Evolutionary conservation across 768 basidiomycete species (phyloP), one percentile per base, ranked within the genome.

Genomic region (Tubosaeta brunneosetosa): DNA sequence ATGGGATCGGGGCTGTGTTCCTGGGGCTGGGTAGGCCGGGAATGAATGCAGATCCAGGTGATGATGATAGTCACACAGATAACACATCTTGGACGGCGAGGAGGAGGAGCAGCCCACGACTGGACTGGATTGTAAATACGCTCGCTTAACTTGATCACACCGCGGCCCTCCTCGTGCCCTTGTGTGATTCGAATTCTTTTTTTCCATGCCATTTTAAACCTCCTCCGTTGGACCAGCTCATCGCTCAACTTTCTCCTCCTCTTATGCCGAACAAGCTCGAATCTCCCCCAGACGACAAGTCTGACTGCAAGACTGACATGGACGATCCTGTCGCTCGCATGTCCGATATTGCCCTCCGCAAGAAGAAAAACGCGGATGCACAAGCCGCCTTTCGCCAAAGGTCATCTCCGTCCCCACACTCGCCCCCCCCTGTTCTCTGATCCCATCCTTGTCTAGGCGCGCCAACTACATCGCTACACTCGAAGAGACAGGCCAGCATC

Each of bases 291-390:
- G 75, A 66, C 66, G 71, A 59, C 56, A 69, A 66, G 55, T 61
- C 69, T 51, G 67, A 71, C 37, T 64, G 61, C 67, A 71, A 75
- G 59, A 55, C 67, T 49, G 71, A 73, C 63, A 3, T 68, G 43
- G 68, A 70, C 67, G 64, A 67, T 61, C 55, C 68, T 32, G 33
- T 54, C 26, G 61, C 74, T 42, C 77, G 78, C 56, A 66, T 84
- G 66, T 77, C 84, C 58, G 85, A 88, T 68, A 78, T 85, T 12
- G 83, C 84, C 32, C 75, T 87, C 61, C 75, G 88, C 58, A 90
- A 89, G 74, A 89, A 88, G 77, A 92, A 92, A 74, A 92, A 92
- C 62, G 90, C 90, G 33, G 87, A 91, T 65, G 90, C 90, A 3
- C 90, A 92, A 71, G 89, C 90, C 49, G 88, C 88, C 53, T 91